Evolutionary conservation across 331 rosid genomes (phyloP).

Genomic region (Quercus phellos): DNA sequence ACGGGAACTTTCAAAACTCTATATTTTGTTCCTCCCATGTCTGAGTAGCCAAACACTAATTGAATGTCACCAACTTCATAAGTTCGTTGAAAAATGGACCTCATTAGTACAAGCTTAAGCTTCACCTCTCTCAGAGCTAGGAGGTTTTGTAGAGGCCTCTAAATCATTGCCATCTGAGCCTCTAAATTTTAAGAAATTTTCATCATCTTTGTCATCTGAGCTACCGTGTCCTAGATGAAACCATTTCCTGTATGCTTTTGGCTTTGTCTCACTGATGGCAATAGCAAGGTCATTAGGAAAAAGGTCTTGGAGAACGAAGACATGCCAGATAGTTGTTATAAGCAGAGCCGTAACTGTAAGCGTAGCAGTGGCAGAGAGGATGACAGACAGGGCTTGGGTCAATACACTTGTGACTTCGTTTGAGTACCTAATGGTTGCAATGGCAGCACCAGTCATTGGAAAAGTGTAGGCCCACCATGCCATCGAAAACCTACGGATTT

Average conservation of each 20-base stretch:
- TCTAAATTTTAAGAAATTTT: constrained; percentile 57
- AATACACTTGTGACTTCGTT: constrained; percentile 43
- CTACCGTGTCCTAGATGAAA: constrained; percentile 42
- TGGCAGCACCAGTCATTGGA: constrained; percentile 96
- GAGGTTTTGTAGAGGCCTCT: constrained; percentile 35
- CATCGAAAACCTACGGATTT: constrained; percentile 59
- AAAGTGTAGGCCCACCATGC: constrained; percentile 99
- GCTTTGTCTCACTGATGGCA: constrained; percentile 70
- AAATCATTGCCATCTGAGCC: constrained; percentile 26
- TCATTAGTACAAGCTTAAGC: neutral
- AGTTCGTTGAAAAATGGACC: neutral
- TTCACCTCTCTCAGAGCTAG: neutral
- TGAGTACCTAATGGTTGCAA: constrained; percentile 75
- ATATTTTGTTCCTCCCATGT: constrained; percentile 57
- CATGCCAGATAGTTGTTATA: constrained; percentile 53
- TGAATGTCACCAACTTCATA: neutral
- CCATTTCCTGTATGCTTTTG: constrained; percentile 49
- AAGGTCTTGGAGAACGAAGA: constrained; percentile 63
- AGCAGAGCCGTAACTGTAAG: constrained; percentile 48
- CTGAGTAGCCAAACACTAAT: neutral
- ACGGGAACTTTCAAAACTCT: constrained; percentile 40
- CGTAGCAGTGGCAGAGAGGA: constrained; percentile 42
- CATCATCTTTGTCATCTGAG: constrained; percentile 50
- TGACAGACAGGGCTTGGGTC: constrained; percentile 48
- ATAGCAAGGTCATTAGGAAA: constrained; percentile 89